Evolutionary conservation across 768 basidiomycete genomes (phyloP).

Genomic region (Lactarius sp.): DNA sequence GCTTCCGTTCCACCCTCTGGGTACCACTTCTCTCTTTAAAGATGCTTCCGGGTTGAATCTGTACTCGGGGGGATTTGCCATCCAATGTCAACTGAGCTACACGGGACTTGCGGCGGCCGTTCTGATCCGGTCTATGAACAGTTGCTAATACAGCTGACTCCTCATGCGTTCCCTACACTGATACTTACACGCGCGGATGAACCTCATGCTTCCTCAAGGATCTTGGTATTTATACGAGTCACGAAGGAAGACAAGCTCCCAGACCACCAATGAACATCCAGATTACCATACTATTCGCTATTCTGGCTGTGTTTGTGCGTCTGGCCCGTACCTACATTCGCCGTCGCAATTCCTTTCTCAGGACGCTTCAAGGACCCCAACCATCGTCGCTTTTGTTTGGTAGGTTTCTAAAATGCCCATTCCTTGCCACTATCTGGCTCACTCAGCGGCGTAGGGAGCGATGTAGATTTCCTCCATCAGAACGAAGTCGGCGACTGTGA

Average conservation of each 20-base stretch:
- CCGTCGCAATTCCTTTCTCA: not conserved
- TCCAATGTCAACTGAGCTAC: not conserved
- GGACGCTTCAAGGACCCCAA: no score
- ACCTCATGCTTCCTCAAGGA: no score
- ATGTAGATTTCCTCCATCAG: not conserved
- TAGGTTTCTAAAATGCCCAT: not conserved
- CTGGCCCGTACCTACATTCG: not conserved
- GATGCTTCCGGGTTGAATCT: not conserved
- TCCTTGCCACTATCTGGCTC: conserved; percentile 23
- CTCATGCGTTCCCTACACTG: not conserved
- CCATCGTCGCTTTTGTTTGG: no score
- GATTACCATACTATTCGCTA: no score
- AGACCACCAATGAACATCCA: no score
- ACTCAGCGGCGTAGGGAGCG: no score
- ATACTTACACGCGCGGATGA: not conserved
- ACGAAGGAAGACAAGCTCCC: no score
- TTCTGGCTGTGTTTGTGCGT: no score
- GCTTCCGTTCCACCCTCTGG: no score
- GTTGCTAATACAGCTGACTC: not conserved
- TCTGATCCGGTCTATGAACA: not conserved
- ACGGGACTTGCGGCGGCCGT: not conserved
- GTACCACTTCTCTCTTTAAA: no score
- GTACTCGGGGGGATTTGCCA: not conserved
- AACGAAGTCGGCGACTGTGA: conserved; percentile 25
- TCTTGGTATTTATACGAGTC: no score